Evolutionary conservation across 306 rosid species (phyloP).

Genomic region (Cajanus cajan): DNA sequence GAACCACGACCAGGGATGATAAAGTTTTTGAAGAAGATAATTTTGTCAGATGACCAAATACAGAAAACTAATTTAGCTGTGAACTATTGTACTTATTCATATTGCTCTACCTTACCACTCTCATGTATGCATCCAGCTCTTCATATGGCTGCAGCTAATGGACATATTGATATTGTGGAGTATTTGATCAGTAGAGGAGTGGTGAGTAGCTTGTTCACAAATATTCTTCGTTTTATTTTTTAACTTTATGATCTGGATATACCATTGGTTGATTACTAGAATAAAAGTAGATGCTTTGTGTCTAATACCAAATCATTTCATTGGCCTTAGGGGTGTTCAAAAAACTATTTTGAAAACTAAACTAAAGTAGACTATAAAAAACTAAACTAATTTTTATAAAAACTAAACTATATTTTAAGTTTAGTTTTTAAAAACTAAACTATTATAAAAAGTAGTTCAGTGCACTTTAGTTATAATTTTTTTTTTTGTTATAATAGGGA

Average conservation of each 20-base stretch:
- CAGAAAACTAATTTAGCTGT: background rate
- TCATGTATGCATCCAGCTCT: slow-evolving; percentile 58
- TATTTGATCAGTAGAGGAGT: slow-evolving; percentile 67
- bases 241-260: background rate
- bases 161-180: slow-evolving; percentile 66
- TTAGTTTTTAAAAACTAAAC: too few relatives aligned
- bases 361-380: too few relatives aligned
- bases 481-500: too few relatives aligned
- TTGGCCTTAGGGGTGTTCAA: too few relatives aligned
- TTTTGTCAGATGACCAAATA: background rate
- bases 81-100: background rate
- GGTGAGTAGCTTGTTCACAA: slow-evolving; percentile 48
- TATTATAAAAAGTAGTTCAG: too few relatives aligned
- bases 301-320: background rate
- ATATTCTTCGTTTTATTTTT: background rate
- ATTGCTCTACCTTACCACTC: slow-evolving; percentile 23
- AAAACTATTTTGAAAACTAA: too few relatives aligned
- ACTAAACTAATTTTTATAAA: too few relatives aligned
- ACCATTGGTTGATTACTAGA: background rate
- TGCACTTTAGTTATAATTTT: too few relatives aligned
- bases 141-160: slow-evolving; percentile 96
- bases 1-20: background rate
- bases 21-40: background rate
- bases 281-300: background rate
- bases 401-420: too few relatives aligned